These are phyloP conservation scores for Singerocomus rubriflavus DNA, from an alignment of 1,284 basidiomycete genomes.

Conservation along the genomic window DNA sequence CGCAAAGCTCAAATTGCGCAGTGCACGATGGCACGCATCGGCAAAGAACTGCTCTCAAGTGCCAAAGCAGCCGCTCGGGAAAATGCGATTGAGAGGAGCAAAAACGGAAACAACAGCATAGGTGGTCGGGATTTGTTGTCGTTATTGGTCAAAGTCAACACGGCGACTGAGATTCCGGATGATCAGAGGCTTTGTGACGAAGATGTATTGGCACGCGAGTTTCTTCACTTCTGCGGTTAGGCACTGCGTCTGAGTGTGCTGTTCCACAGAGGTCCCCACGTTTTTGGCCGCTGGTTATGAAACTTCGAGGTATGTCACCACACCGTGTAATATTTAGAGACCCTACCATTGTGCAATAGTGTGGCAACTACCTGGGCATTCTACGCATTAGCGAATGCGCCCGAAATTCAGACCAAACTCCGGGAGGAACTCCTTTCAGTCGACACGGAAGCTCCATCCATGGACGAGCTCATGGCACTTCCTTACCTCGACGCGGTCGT, in stretches of 20 bases:
- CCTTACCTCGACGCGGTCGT: conserved; percentile 64
- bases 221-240: not conserved
- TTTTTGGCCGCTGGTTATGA: conserved; percentile 69
- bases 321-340: not conserved
- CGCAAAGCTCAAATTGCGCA: conserved; percentile 13
- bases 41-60: conserved; percentile 42
- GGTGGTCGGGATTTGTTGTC: conserved; percentile 48
- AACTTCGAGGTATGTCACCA: conserved; percentile 54
- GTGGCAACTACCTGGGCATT: conserved; percentile 61
- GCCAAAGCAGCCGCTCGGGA: conserved; percentile 39
- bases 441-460: conserved; percentile 48
- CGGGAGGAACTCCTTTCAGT: conserved; percentile 61
- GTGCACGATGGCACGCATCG: conserved; percentile 35
- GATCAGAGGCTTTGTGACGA: conserved; percentile 63
- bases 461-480: conserved; percentile 59
- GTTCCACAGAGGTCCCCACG: conserved; percentile 35
- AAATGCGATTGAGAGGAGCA: conserved; percentile 14
- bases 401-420: conserved; percentile 60
- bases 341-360: conserved; percentile 23
- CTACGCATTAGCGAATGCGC: conserved; percentile 55
- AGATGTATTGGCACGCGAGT: conserved; percentile 72
- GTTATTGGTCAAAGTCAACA: conserved; percentile 30
- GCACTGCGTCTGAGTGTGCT: not conserved
- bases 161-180: conserved; percentile 52
- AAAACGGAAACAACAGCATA: conserved; percentile 32